Evolutionary conservation across 257 asterid species (phyloP).

Genomic region (Osmanthus fragrans): DNA sequence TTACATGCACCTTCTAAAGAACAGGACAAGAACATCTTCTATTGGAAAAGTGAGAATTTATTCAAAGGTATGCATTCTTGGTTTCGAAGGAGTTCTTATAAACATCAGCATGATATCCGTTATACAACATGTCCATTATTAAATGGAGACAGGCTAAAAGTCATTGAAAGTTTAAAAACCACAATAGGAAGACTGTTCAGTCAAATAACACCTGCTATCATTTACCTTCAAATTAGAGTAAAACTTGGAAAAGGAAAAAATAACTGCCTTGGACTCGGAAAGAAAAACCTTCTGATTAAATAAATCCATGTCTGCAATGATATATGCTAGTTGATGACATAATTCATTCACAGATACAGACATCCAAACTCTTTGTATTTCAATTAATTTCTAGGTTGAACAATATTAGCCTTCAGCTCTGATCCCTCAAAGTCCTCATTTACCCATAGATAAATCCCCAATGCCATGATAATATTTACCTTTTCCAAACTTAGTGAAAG

Average conservation of each 20-base stretch:
- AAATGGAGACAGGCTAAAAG: background rate
- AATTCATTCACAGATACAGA: background rate
- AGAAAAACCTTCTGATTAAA: background rate
- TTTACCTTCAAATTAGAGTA: background rate
- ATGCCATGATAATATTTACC: conserved; percentile 4
- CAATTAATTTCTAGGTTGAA: background rate
- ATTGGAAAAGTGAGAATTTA: background rate
- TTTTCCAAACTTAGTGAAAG: background rate
- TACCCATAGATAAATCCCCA: background rate
- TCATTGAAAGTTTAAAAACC: background rate
- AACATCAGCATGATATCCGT: background rate
- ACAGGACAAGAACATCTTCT: background rate
- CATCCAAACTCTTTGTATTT: background rate
- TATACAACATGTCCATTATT: background rate
- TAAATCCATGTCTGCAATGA: background rate
- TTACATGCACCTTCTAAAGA: conserved; percentile 1
- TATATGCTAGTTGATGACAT: background rate
- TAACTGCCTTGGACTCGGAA: background rate
- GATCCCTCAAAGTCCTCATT: conserved; percentile 1
- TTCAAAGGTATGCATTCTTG: conserved; percentile 17
- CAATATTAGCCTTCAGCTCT: background rate
- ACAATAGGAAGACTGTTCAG: background rate
- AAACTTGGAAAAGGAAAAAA: background rate
- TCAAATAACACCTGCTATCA: background rate
- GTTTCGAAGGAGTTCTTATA: background rate